A percentile compares a stretch with the other conserved stretches of the same genome.
Evolutionary conservation across 192 early-diverging fungal genomes (phyloP).

Genomic region (Coemansia sp.): DNA sequence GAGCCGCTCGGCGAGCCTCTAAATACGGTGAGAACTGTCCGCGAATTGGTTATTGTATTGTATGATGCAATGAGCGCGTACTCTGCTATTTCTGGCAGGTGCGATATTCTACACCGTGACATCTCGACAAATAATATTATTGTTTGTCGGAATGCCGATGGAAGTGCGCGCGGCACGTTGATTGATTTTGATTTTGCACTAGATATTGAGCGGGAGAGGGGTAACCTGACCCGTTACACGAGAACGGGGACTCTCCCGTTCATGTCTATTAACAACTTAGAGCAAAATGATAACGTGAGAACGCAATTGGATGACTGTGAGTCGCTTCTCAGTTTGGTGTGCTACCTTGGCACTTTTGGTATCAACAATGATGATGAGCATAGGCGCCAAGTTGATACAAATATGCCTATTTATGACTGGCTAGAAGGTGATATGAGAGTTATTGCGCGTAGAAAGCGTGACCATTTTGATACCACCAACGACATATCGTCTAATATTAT

Average conservation of each 20-base stretch:
- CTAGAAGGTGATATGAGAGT: too few species aligned
- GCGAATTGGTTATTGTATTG: slow-evolving; percentile 23
- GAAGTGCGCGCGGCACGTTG: slow-evolving; percentile 8
- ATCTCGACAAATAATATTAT: slow-evolving; percentile 30
- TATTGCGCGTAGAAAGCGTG: too few species aligned
- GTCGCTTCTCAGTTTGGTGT: slow-evolving; percentile 17
- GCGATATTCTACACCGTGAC: too few species aligned
- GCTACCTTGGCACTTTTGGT: slow-evolving; percentile 22
- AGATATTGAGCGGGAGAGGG: not conserved
- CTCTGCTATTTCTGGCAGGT: too few species aligned
- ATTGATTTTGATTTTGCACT: slow-evolving; percentile 36
- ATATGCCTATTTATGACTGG: too few species aligned
- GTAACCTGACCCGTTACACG: not conserved
- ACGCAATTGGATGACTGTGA: slow-evolving; percentile 26
- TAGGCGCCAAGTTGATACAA: too few species aligned
- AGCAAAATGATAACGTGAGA: not conserved
- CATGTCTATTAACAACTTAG: slow-evolving; percentile 36
- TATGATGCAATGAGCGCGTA: slow-evolving; percentile 28
- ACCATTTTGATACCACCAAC: too few species aligned
- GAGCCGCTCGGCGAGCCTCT: slow-evolving; percentile 12
- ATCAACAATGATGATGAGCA: not conserved
- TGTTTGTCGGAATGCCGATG: not conserved
- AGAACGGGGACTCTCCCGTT: slow-evolving; percentile 18
- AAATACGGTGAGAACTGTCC: not conserved
- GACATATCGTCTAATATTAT: too few species aligned